Conservation (phyloP, 805 yeast species). For the Wickerhamiella nectarea region DNA sequence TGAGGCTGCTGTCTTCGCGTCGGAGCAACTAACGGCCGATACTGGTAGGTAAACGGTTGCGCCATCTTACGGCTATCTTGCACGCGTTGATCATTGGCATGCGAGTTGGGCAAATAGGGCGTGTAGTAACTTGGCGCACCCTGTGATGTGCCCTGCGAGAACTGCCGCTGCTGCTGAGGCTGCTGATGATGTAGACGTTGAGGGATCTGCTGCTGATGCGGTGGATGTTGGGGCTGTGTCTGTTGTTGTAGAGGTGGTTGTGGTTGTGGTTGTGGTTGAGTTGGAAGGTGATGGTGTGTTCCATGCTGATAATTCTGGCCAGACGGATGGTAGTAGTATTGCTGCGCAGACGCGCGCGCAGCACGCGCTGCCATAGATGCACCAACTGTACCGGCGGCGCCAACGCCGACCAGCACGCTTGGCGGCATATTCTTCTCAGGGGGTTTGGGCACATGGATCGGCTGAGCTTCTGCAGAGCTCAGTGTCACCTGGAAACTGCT, state of each 20-base stretch:
- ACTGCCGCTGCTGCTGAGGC: background rate
- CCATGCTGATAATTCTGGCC: too few species aligned
- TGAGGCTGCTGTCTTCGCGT: background rate
- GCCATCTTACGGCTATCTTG: background rate
- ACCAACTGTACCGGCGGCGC: background rate
- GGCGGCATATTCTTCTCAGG: conserved; percentile 10
- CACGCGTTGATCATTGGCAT: background rate
- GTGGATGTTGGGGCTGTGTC: too few species aligned
- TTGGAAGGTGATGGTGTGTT: too few species aligned
- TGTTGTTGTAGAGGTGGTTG: too few species aligned
- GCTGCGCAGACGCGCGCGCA: background rate
- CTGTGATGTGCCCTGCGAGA: background rate
- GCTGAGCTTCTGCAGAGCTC: conserved; percentile 9
- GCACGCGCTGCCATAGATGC: conserved; percentile 8
- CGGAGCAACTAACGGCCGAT: background rate
- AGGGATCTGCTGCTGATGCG: too few species aligned
- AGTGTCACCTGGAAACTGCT: conserved; percentile 23
- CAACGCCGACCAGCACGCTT: conserved; percentile 1
- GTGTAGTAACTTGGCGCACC: background rate
- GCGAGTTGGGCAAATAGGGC: background rate
- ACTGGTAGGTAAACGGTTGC: background rate
- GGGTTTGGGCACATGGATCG: conserved; percentile 7
- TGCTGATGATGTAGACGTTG: too few species aligned
- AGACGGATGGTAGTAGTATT: background rate
- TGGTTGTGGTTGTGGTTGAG: too few species aligned